Base-by-base conservation (phyloP, 164 flowering plant genomes). In the Magnolia kwangsiensis region DNA sequence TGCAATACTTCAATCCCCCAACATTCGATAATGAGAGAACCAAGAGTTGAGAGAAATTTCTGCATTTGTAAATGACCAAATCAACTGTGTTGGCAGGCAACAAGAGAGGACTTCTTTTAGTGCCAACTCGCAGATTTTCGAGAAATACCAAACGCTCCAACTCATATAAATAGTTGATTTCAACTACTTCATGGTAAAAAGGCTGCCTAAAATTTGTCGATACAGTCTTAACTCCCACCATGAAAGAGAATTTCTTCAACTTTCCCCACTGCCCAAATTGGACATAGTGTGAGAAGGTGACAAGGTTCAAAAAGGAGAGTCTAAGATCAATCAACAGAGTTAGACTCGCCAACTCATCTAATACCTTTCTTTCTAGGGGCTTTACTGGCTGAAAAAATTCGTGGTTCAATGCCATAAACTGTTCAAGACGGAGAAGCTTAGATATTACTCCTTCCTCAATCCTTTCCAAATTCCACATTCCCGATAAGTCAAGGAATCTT, bases 61-160 rank as follows among this genome's bases (percentile, higher is more conserved):
- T 1, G 20, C 13, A 13, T 7, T 0, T 0, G 1, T 0, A 1
- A 19, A 61, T 61, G 18, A 0, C 0, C 64, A 14, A 61, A 1
- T 19, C 21, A 61, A 20, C 20, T 61, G 20, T 16, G 64, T 61
- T 16, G 64, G 6, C 21, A 61, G n/a, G 64, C 13, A 19, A 3
- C 18, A 14, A 18, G 20, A 14, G 8, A 61, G 21, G 20, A 20
- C 20, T 61, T 20, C 6, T 19, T 18, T 19, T 18, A 2, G 19
- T 6, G 20, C 4, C 4, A 61, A 6, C 23, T 18, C 2, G 7
- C 18, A 55, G 11, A 2, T 55, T 55, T 3, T 8, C 9, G n/a
- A 61, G 8, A 0, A 0, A 0, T 61, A 61, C 19, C 19, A 2
- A 0, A 61, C 64, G 3, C 8, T 19, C 64, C 64, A 19, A 8